Evolutionary conservation across 1,139 yeast genomes (phyloP).

Genomic region (Pichia sp.): DNA sequence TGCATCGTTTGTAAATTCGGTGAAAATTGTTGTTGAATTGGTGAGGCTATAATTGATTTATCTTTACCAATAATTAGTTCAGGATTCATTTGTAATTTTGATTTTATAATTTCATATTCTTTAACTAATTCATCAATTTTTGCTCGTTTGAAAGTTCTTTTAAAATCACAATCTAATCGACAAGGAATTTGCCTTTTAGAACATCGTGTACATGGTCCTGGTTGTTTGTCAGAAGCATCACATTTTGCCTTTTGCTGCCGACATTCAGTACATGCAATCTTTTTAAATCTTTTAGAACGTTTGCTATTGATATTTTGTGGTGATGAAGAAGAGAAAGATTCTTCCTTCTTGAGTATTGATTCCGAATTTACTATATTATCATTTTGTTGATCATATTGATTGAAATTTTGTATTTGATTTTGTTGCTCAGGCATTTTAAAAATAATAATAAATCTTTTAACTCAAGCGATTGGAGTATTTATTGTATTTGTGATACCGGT

Average conservation of each 20-base stretch:
- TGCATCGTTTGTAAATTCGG: not conserved
- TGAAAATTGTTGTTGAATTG: not conserved
- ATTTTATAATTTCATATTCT: conserved; percentile 51
- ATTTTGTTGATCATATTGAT: not conserved
- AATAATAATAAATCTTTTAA: not conserved
- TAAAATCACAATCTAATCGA: conserved; percentile 70
- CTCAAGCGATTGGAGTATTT: not conserved
- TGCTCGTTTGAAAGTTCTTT: conserved; percentile 83
- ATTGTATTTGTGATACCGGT: too few relatives aligned
- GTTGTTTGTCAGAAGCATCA: conserved; percentile 73
- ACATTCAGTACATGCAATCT: conserved; percentile 92
- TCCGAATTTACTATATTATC: not conserved
- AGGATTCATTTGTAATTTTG: conserved; percentile 38
- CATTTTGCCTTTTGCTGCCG: conserved; percentile 91
- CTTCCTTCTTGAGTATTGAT: too few relatives aligned
- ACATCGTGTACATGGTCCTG: conserved; percentile 82
- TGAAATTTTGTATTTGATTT: not conserved
- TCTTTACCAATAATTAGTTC: not conserved
- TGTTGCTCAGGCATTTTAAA: not conserved
- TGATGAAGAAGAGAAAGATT: too few relatives aligned
- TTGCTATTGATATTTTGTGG: too few relatives aligned
- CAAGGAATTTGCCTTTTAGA: conserved; percentile 62
- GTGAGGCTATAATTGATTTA: not conserved
- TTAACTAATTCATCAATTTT: conserved; percentile 77
- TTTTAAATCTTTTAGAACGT: conserved; percentile 31